A percentile compares a stretch with the other conserved stretches of the same genome.
Conservation (phyloP, 1,284 basidiomycete species). For the Waitea zeae region DNA sequence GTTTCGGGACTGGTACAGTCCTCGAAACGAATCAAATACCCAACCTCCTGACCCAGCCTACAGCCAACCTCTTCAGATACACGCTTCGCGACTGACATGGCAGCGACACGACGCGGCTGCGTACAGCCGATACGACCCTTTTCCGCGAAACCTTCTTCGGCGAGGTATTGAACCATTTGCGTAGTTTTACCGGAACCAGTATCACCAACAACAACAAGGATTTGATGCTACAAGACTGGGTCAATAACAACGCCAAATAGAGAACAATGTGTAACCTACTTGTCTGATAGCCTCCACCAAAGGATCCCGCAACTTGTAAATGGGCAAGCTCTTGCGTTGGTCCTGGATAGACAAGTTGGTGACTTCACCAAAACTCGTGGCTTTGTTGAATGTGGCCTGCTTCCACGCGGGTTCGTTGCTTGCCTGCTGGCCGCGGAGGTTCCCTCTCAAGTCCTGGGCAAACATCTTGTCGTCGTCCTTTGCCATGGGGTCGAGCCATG, state of each 20-base stretch:
- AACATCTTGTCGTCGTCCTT: slow-evolving; percentile 76
- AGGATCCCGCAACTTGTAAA: slow-evolving; percentile 90
- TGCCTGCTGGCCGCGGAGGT: slow-evolving; percentile 68
- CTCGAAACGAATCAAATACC: slow-evolving; percentile 98
- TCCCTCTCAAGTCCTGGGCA: slow-evolving; percentile 84
- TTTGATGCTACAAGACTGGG: slow-evolving; percentile 61
- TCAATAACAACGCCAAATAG: slow-evolving; percentile 3
- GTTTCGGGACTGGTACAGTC: slow-evolving; percentile 97
- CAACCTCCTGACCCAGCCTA: slow-evolving; percentile 91
- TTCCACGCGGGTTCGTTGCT: slow-evolving; percentile 84
- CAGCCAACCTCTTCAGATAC: slow-evolving; percentile 97
- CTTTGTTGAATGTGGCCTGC: slow-evolving; percentile 87
- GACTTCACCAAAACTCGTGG: slow-evolving; percentile 91
- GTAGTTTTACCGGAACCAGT: slow-evolving; percentile 91
- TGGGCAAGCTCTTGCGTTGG: slow-evolving; percentile 81
- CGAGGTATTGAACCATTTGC: slow-evolving; percentile 89
- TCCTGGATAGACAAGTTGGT: slow-evolving; percentile 87
- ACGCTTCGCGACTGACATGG: slow-evolving; percentile 75
- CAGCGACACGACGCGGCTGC: slow-evolving; percentile 47
- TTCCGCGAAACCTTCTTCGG: slow-evolving; percentile 79
- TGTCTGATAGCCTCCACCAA: slow-evolving; percentile 84
- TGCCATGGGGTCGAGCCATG: slow-evolving; percentile 98
- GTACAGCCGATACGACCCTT: slow-evolving; percentile 33
- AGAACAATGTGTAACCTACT: slow-evolving; percentile 24
- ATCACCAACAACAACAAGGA: slow-evolving; percentile 82